Conservation (phyloP, 768 basidiomycete genomes). For the Ramaria rubella region DNA sequence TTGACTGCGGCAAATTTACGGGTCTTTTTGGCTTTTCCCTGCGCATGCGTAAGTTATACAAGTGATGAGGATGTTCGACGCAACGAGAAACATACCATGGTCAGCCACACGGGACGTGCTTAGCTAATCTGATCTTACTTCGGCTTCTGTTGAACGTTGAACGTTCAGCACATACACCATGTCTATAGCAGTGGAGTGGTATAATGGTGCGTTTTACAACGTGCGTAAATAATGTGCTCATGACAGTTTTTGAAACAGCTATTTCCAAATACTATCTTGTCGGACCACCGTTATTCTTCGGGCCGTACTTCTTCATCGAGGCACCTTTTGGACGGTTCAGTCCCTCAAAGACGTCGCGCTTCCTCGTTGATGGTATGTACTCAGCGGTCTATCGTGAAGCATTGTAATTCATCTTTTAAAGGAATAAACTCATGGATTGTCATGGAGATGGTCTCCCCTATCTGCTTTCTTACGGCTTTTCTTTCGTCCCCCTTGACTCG, state of each 20-base stretch:
- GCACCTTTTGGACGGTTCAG: slow-evolving; percentile 81
- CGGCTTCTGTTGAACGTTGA: background rate
- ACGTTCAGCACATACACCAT: background rate
- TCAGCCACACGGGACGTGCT: background rate
- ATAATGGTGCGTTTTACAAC: slow-evolving; percentile 1
- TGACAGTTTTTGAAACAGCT: background rate
- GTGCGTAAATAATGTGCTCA: background rate
- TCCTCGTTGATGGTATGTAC: slow-evolving; percentile 51
- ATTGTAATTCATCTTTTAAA: slow-evolving; percentile 2
- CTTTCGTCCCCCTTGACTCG: slow-evolving; percentile 41
- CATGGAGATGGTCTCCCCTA: slow-evolving; percentile 68
- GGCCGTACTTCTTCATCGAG: slow-evolving; percentile 41
- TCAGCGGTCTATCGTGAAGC: background rate
- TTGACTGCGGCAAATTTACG: slow-evolving; percentile 94
- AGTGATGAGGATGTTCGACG: background rate
- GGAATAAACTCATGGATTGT: slow-evolving; percentile 59
- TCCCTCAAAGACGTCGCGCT: slow-evolving; percentile 35
- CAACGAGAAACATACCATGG: background rate
- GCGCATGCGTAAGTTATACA: no score
- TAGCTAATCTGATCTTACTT: background rate
- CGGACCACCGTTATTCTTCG: background rate
- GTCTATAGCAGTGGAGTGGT: slow-evolving; percentile 1
- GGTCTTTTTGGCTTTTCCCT: slow-evolving; percentile 92
- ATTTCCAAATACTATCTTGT: slow-evolving; percentile 4
- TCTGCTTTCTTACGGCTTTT: slow-evolving; percentile 46